Conservation (phyloP, 352 stramenopile species). For the Phytophthora sansomeana region DNA sequence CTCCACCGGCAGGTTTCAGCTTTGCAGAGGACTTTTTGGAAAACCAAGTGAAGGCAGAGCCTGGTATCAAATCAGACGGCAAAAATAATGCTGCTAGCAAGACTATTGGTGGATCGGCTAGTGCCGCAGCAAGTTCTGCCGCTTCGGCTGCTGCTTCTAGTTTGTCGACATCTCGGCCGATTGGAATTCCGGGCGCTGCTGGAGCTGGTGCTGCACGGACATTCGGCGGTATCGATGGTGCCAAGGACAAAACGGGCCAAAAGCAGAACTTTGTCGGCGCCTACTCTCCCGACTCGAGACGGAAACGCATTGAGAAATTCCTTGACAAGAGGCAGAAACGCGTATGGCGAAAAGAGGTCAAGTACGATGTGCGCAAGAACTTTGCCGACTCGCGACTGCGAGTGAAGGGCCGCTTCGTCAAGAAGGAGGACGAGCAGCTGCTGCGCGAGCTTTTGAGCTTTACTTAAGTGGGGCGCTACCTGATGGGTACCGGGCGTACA, state of each 20-base stretch:
- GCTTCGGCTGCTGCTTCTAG: constrained; percentile 35
- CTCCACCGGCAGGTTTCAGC: constrained; percentile 81
- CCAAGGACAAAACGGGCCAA: constrained; percentile 64
- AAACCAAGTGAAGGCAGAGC: constrained; percentile 70
- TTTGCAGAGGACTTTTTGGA: constrained; percentile 90
- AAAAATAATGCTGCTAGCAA: constrained; percentile 34
- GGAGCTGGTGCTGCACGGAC: constrained; percentile 38
- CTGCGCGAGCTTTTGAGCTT: constrained; percentile 86
- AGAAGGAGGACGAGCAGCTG: constrained; percentile 97
- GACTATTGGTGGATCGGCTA: constrained; percentile 15
- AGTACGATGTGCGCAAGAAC: constrained; percentile 99
- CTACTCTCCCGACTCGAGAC: constrained; percentile 95
- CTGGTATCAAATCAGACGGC: constrained; percentile 46
- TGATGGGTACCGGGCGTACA: constrained; percentile 17
- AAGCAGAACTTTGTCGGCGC: constrained; percentile 93
- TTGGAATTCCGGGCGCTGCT: constrained; percentile 79
- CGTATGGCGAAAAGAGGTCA: constrained; percentile 96
- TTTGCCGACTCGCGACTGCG: constrained; percentile 97
- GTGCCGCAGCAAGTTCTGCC: constrained; percentile 9
- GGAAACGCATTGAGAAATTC: constrained; percentile 95
- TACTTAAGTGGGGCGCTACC: constrained; percentile 54
- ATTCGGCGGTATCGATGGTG: constrained; percentile 49
- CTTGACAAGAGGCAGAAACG: constrained; percentile 96
- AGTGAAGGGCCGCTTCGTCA: constrained; percentile 98
- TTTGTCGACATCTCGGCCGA: constrained; percentile 77